phyloP scores from a whole-genome alignment of 495 filamentous ascomycete genomes.

The Penicillium ochrochloron region DNA sequence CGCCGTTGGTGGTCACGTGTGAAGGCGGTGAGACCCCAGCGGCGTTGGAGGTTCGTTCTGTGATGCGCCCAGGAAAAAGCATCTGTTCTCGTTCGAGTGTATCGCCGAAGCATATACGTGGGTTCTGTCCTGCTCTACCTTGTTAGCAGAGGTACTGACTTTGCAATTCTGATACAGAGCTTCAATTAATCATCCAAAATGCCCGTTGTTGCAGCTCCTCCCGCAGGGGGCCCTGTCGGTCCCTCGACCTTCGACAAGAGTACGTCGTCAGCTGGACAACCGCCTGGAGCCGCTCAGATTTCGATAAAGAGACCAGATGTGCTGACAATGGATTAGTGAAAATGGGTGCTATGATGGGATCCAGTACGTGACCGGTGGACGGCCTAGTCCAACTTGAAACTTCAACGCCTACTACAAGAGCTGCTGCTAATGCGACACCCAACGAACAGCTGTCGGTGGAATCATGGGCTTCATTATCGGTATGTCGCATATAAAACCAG shows the following conservation, averaged over 20 bases:
- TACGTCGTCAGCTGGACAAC: constrained; percentile 52
- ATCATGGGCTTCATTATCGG: constrained; percentile 99
- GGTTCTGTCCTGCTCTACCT: constrained; percentile 8
- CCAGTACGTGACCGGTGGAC: constrained; percentile 65
- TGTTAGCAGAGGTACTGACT: constrained; percentile 4
- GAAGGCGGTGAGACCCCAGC: constrained; percentile 12
- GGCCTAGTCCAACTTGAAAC: neutral
- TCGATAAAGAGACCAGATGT: neutral
- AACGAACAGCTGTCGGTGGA: constrained; percentile 75
- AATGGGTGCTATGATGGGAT: constrained; percentile 98
- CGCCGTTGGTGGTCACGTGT: constrained; percentile 28
- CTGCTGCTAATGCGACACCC: constrained; percentile 20
- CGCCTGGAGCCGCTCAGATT: neutral
- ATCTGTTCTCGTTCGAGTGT: constrained; percentile 11
- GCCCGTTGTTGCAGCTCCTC: constrained; percentile 68
- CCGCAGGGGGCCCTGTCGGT: constrained; percentile 55
- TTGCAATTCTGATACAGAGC: neutral
- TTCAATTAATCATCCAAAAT: constrained; percentile 45
- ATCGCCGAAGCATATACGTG: neutral
- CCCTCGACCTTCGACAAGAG: constrained; percentile 92
- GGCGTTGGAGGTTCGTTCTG: constrained; percentile 25
- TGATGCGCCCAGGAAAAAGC: constrained; percentile 26
- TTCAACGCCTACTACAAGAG: constrained; percentile 3
- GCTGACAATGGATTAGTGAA: constrained; percentile 68
- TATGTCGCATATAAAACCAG: constrained; percentile 40